Evolutionary conservation across 129 eudicot species (phyloP).

Genomic region (Saposhnikovia divaricata): DNA sequence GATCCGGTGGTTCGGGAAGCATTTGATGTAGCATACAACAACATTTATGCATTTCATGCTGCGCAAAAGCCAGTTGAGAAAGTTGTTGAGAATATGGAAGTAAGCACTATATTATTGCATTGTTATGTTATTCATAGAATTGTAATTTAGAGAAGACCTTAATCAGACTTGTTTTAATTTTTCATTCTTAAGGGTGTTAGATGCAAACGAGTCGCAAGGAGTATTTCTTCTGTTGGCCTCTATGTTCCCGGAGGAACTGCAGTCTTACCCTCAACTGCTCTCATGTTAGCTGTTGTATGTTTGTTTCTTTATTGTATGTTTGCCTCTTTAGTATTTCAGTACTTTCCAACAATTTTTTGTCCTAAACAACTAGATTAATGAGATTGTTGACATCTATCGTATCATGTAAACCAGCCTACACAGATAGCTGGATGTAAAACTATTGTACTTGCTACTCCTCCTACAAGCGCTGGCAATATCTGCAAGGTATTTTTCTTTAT

Average conservation of each 20-base stretch:
- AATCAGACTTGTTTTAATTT: conserved; percentile 1
- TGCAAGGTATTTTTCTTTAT: conserved; percentile 65
- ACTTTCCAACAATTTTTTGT: not conserved
- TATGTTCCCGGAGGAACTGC: conserved; percentile 99
- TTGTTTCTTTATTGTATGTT: not conserved
- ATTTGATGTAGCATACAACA: conserved; percentile 95
- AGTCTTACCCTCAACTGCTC: conserved; percentile 97
- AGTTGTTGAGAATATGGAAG: conserved; percentile 92
- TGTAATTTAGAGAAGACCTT: not conserved
- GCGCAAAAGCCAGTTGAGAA: conserved; percentile 93
- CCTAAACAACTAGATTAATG: not conserved
- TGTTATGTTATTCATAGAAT: not conserved
- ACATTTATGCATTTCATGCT: conserved; percentile 96
- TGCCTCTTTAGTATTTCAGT: not conserved
- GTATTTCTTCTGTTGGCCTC: conserved; percentile 93
- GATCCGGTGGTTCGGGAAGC: conserved; percentile 84
- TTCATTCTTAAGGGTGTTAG: conserved; percentile 71
- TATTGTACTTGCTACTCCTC: conserved; percentile 96
- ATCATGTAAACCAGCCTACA: conserved; percentile 61
- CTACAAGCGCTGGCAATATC: conserved; percentile 78
- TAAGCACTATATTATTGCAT: conserved; percentile 28
- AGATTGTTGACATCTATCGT: conserved; percentile 19
- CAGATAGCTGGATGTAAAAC: conserved; percentile 99
- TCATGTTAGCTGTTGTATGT: conserved; percentile 90
- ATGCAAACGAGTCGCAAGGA: conserved; percentile 94